A percentile compares a stretch with the other conserved stretches of the same genome.
phyloP scores from a whole-genome alignment of 805 yeast species.

The Cyberlindnera maritima region DNA sequence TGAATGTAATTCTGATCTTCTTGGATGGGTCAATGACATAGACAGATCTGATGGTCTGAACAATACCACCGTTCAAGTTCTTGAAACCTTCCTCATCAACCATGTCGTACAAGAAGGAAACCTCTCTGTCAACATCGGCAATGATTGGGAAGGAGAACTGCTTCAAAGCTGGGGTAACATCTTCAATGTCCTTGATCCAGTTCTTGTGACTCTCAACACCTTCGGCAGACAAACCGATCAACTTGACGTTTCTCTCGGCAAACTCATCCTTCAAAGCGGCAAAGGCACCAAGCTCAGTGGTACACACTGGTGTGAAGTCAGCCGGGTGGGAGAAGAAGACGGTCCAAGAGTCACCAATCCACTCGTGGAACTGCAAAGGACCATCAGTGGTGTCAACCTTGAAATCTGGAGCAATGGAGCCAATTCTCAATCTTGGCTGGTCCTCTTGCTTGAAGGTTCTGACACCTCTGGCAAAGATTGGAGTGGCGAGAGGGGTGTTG shows the following conservation, averaged over 20 bases:
- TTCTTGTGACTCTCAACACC: slow-evolving; percentile 72
- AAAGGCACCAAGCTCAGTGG: slow-evolving; percentile 94
- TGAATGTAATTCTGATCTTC: slow-evolving; percentile 80
- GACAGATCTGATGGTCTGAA: slow-evolving; percentile 88
- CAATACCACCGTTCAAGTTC: slow-evolving; percentile 68
- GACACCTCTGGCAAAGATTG: slow-evolving; percentile 32
- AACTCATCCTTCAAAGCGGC: slow-evolving; percentile 88
- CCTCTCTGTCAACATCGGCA: slow-evolving; percentile 83
- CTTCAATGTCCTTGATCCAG: slow-evolving; percentile 93
- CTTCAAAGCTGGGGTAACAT: slow-evolving; percentile 64
- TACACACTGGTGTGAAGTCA: slow-evolving; percentile 95
- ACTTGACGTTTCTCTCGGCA: slow-evolving; percentile 77
- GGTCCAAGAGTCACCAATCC: slow-evolving; percentile 82
- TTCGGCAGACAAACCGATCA: slow-evolving; percentile 89
- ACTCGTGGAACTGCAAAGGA: slow-evolving; percentile 81
- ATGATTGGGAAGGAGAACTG: slow-evolving; percentile 85
- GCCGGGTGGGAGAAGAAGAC: slow-evolving; percentile 93
- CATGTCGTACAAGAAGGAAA: slow-evolving; percentile 83
- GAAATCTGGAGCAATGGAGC: slow-evolving; percentile 86
- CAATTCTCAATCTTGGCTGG: slow-evolving; percentile 71
- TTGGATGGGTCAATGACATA: slow-evolving; percentile 88
- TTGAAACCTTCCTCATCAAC: slow-evolving; percentile 82
- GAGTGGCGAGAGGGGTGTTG: slow-evolving; percentile 17
- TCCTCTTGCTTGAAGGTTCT: slow-evolving; percentile 51
- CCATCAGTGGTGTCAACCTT: slow-evolving; percentile 81